Conservation (phyloP, 257 asterid species). For the Ocimum tenuiflorum region DNA sequence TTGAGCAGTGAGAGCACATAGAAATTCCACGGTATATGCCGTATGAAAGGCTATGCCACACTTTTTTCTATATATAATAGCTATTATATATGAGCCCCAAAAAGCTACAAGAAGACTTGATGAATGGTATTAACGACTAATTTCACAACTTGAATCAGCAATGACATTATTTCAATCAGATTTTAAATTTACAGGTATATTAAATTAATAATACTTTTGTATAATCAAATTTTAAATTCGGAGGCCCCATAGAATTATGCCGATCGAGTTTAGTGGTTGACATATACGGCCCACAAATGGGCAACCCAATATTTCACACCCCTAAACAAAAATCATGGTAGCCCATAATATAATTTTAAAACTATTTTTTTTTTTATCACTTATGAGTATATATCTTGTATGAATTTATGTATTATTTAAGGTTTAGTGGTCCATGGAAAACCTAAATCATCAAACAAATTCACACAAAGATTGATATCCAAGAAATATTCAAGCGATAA, state of each 20-base stretch:
- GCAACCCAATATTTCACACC: background rate
- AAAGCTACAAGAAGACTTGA: background rate
- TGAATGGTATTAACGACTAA: background rate
- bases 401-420: constrained; percentile 1
- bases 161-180: background rate
- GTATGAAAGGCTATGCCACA: too few relatives aligned
- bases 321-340: background rate
- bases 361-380: background rate
- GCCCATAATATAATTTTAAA: constrained; percentile 2
- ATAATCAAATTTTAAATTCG: background rate
- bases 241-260: background rate
- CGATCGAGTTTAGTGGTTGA: constrained; percentile 3
- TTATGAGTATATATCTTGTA: background rate
- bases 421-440: constrained; percentile 6
- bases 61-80: too few relatives aligned
- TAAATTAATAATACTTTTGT: background rate
- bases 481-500: constrained; percentile 15
- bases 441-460: background rate
- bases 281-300: constrained; percentile 5
- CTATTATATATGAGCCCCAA: too few relatives aligned
- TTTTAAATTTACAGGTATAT: background rate
- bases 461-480: background rate
- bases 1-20: too few relatives aligned
- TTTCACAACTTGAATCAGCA: background rate
- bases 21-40: too few relatives aligned